Evolutionary conservation across 495 filamentous ascomycete species (phyloP).

Genomic region (Cercophora sp.): DNA sequence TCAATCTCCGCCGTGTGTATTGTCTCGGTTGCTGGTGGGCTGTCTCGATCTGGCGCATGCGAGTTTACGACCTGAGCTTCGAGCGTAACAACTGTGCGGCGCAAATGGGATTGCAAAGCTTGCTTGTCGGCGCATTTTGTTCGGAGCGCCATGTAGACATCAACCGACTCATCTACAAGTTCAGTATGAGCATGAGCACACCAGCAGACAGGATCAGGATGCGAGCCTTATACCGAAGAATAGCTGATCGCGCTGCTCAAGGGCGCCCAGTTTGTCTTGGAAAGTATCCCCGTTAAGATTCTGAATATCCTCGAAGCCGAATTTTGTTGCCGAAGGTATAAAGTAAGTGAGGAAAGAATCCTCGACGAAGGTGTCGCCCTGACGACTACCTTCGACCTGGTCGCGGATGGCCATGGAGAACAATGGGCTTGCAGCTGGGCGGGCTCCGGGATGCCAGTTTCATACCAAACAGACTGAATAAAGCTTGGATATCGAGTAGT

Average conservation of each 20-base stretch:
- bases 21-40: slow-evolving; percentile 55
- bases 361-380: slow-evolving; percentile 57
- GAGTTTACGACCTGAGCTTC: slow-evolving; percentile 70
- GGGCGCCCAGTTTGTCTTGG: slow-evolving; percentile 41
- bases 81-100: slow-evolving; percentile 60
- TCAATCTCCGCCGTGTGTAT: slow-evolving; percentile 62
- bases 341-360: slow-evolving; percentile 73
- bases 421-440: too few species aligned
- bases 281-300: slow-evolving; percentile 32
- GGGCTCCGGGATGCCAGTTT: too few species aligned
- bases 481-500: too few species aligned
- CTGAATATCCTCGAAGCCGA: slow-evolving; percentile 61
- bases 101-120: slow-evolving; percentile 56
- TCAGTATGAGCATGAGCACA: slow-evolving; percentile 58
- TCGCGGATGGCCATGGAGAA: slow-evolving; percentile 18
- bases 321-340: slow-evolving; percentile 64
- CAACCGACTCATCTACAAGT: slow-evolving; percentile 71
- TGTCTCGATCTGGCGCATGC: slow-evolving; percentile 39
- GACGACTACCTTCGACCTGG: slow-evolving; percentile 7
- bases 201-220: slow-evolving; percentile 31
- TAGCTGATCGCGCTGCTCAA: slow-evolving; percentile 48
- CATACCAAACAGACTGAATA: too few species aligned
- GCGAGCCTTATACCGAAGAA: slow-evolving; percentile 63
- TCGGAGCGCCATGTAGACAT: slow-evolving; percentile 67
- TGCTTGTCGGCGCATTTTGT: slow-evolving; percentile 60